Base-by-base conservation (phyloP, 495 filamentous ascomycete species). In the Aspergillus saccharolyticus region DNA sequence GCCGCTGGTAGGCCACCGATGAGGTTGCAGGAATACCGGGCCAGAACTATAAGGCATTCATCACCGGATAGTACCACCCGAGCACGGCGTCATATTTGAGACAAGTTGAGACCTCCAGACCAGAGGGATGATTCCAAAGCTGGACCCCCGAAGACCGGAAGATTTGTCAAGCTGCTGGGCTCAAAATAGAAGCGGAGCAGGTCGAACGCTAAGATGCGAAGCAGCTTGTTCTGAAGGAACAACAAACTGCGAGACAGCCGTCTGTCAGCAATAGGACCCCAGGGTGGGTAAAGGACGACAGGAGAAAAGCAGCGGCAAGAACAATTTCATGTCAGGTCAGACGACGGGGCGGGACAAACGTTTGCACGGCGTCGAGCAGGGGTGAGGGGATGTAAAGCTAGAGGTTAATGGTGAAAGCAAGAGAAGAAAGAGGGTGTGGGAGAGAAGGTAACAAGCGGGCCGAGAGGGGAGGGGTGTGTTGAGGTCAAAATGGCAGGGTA, bases 11-110 rank as follows among this genome's bases (percentile, higher is more conserved):
- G 68, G 72, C 67, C 72, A 70, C 70, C 64, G 63, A 63, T 66
- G 63, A 66, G 69, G 68, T 71, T 69, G 63, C 66, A 71, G 68
- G 57, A 68, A 58, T 61, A 61, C 63, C 64, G 66, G 33, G 60
- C 61, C 72, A 66, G 71, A 68, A 71, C 72, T 72, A 74, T 70
- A 71, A 72, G 71, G 67, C 65, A 74, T 70, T 73, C 66, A 57
- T 65, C 67, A 63, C 66, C 66, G 67, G 72, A 70, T 70, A 64
- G 66, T 61, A 69, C 67, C 65, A 70, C 68, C 68, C 72, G 67
- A 60, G 64, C 68, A 63, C 68, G 66, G 60, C 63, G 71, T 69
- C 72, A 76, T 75, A 68, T 70, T 76, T 62, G 56, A 66, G 61
- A 66, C 53, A 54, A 53, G 49, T 58, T 39, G 52, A 60, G 57